A percentile compares a stretch with the other conserved stretches of the same genome.
These are phyloP conservation scores for Grifola frondosa DNA, from an alignment of 1,284 basidiomycete genomes.

Conservation along the genomic window DNA sequence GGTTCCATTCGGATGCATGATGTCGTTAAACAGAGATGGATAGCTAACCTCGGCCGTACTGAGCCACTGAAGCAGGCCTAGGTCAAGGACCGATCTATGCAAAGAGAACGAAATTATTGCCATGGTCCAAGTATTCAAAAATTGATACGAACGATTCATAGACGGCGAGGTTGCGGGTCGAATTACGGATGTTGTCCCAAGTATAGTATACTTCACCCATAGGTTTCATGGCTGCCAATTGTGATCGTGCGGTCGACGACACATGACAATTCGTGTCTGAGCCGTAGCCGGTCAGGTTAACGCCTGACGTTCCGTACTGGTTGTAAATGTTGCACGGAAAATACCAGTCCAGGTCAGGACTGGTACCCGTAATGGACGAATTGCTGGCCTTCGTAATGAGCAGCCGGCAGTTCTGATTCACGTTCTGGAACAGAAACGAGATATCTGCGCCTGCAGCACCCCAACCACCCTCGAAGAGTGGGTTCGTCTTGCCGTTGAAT, in stretches of 20 bases:
- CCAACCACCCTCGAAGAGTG: constrained; percentile 78
- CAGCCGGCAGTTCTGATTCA: constrained; percentile 79
- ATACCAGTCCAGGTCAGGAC: constrained; percentile 76
- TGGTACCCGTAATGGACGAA: constrained; percentile 64
- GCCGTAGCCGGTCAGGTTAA: constrained; percentile 73
- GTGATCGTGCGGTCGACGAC: constrained; percentile 48
- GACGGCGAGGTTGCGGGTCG: constrained; percentile 81
- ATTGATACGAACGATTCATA: constrained; percentile 84
- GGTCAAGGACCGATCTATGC: constrained; percentile 81
- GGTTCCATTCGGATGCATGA: constrained; percentile 70
- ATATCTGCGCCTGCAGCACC: constrained; percentile 83
- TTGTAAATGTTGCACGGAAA: constrained; percentile 92
- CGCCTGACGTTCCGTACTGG: constrained; percentile 63
- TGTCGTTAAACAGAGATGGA: constrained; percentile 78
- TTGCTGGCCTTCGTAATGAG: constrained; percentile 72
- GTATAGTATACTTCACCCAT: constrained; percentile 91
- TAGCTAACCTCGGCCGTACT: constrained; percentile 76
- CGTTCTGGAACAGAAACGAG: constrained; percentile 93
- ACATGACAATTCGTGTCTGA: constrained; percentile 72
- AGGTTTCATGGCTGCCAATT: constrained; percentile 49
- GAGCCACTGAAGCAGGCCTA: constrained; percentile 84
- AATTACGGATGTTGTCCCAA: constrained; percentile 81
- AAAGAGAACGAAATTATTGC: constrained; percentile 3
- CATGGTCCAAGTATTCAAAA: constrained; percentile 1
- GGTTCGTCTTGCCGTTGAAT: constrained; percentile 82